Evolutionary conservation across 805 yeast genomes (phyloP).

Genomic region (Diddensiella santjacobensis): DNA sequence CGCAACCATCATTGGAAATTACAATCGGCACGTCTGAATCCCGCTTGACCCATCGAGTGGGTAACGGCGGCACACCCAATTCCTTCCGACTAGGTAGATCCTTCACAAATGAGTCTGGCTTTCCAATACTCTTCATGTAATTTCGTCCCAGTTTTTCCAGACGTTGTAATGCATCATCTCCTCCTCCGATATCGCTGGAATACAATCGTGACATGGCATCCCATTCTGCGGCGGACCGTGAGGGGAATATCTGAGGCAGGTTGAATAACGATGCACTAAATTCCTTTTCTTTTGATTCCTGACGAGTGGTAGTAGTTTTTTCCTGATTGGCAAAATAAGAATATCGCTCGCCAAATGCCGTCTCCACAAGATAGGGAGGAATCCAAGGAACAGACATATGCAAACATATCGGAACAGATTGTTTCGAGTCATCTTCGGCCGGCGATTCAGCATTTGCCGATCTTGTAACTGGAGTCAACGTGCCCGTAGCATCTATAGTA

Average conservation of each 20-base stretch:
- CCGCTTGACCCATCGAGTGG: slow-evolving; percentile 21
- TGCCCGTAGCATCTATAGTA: slow-evolving; percentile 12
- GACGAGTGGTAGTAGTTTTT: slow-evolving; percentile 2
- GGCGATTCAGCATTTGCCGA: slow-evolving; percentile 1
- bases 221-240: slow-evolving; percentile 24
- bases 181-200: neutral
- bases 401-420: neutral
- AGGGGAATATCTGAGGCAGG: slow-evolving; percentile 26
- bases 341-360: slow-evolving; percentile 26
- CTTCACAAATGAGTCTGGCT: neutral
- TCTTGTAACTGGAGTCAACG: slow-evolving; percentile 10
- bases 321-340: neutral
- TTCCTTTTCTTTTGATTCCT: slow-evolving; percentile 4
- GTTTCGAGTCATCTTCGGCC: neutral
- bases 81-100: slow-evolving; percentile 11
- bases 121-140: neutral
- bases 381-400: slow-evolving; percentile 11
- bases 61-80: slow-evolving; percentile 23
- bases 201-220: slow-evolving; percentile 17
- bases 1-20: slow-evolving; percentile 15
- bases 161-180: neutral
- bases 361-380: slow-evolving; percentile 20
- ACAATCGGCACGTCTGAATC: slow-evolving; percentile 14
- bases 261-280: slow-evolving; percentile 12
- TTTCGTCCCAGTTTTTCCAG: neutral